A percentile compares a stretch with the other conserved stretches of the same genome.
Evolutionary conservation across 148 eudicot genomes (phyloP).

Genomic region (Amaranthus palmeri): DNA sequence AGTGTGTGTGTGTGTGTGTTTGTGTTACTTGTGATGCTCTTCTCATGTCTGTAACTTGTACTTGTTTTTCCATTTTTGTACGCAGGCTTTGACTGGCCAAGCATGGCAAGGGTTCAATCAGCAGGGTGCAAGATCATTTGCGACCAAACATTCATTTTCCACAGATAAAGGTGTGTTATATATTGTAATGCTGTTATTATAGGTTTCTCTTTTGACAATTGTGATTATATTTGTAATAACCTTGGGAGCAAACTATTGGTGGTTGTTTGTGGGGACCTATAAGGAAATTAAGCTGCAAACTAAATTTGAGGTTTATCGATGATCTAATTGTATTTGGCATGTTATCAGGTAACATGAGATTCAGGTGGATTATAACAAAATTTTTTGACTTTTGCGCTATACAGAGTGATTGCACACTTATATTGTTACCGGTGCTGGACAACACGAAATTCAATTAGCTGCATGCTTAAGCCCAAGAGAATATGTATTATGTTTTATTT

Average conservation of each 20-base stretch:
- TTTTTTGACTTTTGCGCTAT: no score
- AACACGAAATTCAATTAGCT: no score
- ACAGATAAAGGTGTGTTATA: constrained; percentile 35
- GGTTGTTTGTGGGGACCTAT: not conserved
- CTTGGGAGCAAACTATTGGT: not conserved
- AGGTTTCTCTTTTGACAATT: not conserved
- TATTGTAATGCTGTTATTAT: not conserved
- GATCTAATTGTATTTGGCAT: not conserved
- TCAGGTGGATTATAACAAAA: not conserved
- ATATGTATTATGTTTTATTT: no score
- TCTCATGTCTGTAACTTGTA: not conserved
- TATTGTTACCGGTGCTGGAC: no score
- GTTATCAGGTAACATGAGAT: not conserved
- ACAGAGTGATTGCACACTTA: no score
- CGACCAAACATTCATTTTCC: constrained; percentile 47
- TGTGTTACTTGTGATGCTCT: not conserved
- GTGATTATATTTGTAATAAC: not conserved
- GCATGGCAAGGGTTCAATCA: constrained; percentile 29
- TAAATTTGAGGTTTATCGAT: not conserved
- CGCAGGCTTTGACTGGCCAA: constrained; percentile 31
- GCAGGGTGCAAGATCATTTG: constrained; percentile 35
- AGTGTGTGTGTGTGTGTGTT: not conserved
- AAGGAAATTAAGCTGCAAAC: not conserved
- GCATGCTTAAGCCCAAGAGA: no score
- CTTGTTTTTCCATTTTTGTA: constrained; percentile 4